Conservation (phyloP, 495 filamentous ascomycete species). For the Aspergillus nidulans region DNA sequence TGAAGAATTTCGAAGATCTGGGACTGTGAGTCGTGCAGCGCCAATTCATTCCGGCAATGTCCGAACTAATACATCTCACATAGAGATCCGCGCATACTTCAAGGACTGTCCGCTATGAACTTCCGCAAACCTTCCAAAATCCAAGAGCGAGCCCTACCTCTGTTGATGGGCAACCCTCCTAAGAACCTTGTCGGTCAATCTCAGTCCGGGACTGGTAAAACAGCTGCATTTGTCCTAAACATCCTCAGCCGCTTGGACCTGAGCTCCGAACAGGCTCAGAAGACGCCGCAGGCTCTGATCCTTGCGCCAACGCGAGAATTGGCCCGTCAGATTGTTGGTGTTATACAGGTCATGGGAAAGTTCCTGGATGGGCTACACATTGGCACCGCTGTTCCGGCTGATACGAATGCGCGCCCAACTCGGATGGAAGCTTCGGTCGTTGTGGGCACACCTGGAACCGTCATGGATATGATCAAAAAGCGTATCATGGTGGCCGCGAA, state of each 20-base stretch:
- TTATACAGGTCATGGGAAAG: conserved; percentile 73
- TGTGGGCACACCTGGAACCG: conserved; percentile 92
- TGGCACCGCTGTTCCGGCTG: conserved; percentile 74
- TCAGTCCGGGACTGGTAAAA: conserved; percentile 98
- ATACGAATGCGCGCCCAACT: conserved; percentile 55
- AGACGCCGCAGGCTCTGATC: conserved; percentile 76
- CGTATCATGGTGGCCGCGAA: conserved; percentile 59
- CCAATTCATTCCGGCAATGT: not conserved
- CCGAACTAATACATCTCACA: conserved; percentile 6
- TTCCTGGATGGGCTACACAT: conserved; percentile 70
- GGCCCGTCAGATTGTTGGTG: conserved; percentile 87
- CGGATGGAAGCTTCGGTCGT: conserved; percentile 68
- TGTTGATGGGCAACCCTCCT: conserved; percentile 78
- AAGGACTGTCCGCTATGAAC: conserved; percentile 71
- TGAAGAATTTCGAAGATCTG: conserved; percentile 79
- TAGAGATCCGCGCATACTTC: conserved; percentile 49
- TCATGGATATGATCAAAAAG: conserved; percentile 76
- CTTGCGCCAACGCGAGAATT: conserved; percentile 93
- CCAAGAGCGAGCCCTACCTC: conserved; percentile 85
- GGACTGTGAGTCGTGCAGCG: conserved; percentile 60
- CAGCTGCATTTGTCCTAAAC: conserved; percentile 90
- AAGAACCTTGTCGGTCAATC: conserved; percentile 95
- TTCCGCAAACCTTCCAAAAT: conserved; percentile 97
- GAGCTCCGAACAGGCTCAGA: conserved; percentile 41
- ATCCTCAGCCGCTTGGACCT: conserved; percentile 82